phyloP scores from a whole-genome alignment of 73 alveolate genomes.

The Paramecium sonneborni region DNA sequence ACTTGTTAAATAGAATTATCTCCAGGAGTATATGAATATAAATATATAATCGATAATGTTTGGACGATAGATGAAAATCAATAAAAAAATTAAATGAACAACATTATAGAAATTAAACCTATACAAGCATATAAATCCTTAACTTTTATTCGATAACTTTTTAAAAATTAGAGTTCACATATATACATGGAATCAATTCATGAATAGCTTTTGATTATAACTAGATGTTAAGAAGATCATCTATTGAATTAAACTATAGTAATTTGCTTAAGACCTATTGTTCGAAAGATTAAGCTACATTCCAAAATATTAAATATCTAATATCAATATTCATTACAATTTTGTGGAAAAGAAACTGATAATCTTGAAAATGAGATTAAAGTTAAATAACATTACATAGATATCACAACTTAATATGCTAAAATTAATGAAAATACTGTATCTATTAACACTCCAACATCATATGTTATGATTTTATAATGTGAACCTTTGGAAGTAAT shows the following conservation, averaged over 20 bases:
- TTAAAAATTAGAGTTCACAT: neutral
- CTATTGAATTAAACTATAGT: neutral
- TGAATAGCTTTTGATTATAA: neutral
- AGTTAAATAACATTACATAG: neutral
- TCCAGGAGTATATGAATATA: conserved; percentile 70
- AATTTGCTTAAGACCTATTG: neutral
- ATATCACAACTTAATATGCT: neutral
- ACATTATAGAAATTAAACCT: conserved; percentile 36
- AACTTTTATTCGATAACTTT: neutral
- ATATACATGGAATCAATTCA: neutral
- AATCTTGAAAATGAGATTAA: neutral
- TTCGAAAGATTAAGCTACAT: neutral
- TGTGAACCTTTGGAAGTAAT: neutral
- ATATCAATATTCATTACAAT: conserved; percentile 8
- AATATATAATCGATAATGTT: conserved; percentile 80
- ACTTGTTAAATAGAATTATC: neutral
- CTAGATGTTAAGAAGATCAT: conserved; percentile 24
- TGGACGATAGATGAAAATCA: conserved; percentile 78
- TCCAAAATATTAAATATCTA: neutral
- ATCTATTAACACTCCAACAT: neutral
- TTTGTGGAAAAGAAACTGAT: neutral
- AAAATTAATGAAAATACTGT: neutral
- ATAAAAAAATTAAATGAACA: conserved; percentile 75
- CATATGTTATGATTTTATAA: neutral
- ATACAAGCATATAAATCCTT: neutral